These are phyloP conservation scores for Aspergillus ibericus DNA, from an alignment of 2,329 filamentous ascomycete species.

Conservation along the genomic window DNA sequence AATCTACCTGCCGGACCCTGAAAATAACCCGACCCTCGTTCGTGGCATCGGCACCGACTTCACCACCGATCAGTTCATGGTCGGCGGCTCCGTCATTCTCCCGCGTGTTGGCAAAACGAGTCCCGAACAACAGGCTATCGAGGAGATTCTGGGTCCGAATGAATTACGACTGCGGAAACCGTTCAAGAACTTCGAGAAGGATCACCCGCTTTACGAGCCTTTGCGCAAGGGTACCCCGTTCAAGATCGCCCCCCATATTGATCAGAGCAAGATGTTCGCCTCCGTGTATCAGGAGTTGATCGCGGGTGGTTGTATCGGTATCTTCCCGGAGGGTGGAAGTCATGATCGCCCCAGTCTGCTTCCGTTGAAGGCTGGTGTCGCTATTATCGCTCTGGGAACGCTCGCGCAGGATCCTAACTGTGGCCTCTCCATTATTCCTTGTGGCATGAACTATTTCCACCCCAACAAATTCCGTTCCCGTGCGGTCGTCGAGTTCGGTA, in stretches of 20 bases:
- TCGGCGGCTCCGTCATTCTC: slow-evolving; percentile 81
- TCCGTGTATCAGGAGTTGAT: slow-evolving; percentile 84
- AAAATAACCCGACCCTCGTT: slow-evolving; percentile 78
- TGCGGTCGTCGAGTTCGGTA: slow-evolving; percentile 92
- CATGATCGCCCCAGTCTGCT: slow-evolving; percentile 91
- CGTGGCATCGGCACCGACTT: slow-evolving; percentile 82
- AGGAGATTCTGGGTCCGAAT: slow-evolving; percentile 74
- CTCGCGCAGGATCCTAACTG: slow-evolving; percentile 82
- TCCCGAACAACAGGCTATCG: slow-evolving; percentile 72
- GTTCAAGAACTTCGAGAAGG: slow-evolving; percentile 65
- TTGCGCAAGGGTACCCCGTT: slow-evolving; percentile 75
- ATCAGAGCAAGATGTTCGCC: slow-evolving; percentile 91
- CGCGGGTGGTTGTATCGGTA: slow-evolving; percentile 84
- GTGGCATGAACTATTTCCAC: slow-evolving; percentile 99
- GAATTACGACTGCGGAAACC: slow-evolving; percentile 84
- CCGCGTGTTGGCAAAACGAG: slow-evolving; percentile 79
- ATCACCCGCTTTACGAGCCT: slow-evolving; percentile 77
- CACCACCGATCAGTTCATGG: slow-evolving; percentile 63
- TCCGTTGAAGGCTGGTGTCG: slow-evolving; percentile 92
- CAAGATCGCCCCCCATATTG: slow-evolving; percentile 87
- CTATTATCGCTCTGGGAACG: slow-evolving; percentile 94
- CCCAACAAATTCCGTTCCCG: slow-evolving; percentile 97
- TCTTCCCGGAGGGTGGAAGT: slow-evolving; percentile 95
- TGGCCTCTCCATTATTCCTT: slow-evolving; percentile 89
- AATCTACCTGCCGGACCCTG: slow-evolving; percentile 85